Evolutionary conservation across 192 early-diverging fungal species (phyloP).

Genomic region (Coemansia sp.): DNA sequence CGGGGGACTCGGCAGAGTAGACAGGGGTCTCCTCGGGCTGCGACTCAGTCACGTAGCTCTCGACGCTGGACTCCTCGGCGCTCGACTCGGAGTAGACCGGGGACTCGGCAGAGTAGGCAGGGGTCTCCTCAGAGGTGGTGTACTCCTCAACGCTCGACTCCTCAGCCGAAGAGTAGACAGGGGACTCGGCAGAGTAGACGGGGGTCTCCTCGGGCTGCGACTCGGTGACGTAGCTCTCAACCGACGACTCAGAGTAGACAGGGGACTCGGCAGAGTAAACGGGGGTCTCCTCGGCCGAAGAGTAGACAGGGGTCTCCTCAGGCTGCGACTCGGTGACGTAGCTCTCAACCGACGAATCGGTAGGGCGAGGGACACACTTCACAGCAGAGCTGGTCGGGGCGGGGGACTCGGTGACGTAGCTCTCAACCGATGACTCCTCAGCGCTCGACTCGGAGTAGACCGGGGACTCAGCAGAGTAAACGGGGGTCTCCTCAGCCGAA

Average conservation of each 20-base stretch:
- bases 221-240: not conserved
- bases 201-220: slow-evolving; percentile 11
- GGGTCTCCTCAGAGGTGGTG: not conserved
- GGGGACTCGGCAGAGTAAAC: not conserved
- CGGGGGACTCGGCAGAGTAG: too few relatives aligned
- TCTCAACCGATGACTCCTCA: not conserved
- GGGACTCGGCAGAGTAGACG: slow-evolving; percentile 6
- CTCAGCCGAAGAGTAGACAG: slow-evolving; percentile 5
- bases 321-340: not conserved
- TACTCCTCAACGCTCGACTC: not conserved
- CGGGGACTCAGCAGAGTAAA: not conserved
- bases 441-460: not conserved
- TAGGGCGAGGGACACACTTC: slow-evolving; percentile 13
- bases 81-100: not conserved
- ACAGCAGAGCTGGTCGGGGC: not conserved
- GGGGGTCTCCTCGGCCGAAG: slow-evolving; percentile 6
- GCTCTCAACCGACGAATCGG: not conserved
- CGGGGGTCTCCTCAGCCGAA: not conserved
- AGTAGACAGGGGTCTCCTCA: slow-evolving; percentile 14
- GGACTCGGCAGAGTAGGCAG: slow-evolving; percentile 9
- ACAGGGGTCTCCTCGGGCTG: not conserved
- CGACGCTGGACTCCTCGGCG: slow-evolving; percentile 10
- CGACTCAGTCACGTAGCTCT: slow-evolving; percentile 12
- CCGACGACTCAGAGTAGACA: not conserved
- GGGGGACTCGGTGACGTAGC: slow-evolving; percentile 10